Conservation (phyloP, 2,329 filamentous ascomycete genomes). For the Penicillium olsonii region DNA sequence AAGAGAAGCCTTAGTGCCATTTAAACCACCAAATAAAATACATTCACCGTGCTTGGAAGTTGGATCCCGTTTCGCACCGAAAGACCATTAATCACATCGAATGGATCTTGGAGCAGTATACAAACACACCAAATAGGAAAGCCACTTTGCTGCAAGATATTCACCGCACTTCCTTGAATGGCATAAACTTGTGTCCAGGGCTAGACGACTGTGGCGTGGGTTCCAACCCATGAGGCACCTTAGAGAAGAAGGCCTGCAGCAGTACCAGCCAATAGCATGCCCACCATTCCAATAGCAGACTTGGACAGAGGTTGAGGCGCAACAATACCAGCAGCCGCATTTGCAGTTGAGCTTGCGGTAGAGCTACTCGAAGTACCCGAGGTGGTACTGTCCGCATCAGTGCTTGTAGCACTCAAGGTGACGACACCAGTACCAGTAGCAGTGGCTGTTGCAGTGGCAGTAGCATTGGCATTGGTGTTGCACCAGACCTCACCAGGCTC, state of each 20-base stretch:
- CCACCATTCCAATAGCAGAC: constrained; percentile 12
- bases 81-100: too few relatives aligned
- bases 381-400: constrained; percentile 4
- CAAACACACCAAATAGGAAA: too few relatives aligned
- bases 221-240: background rate
- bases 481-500: constrained; percentile 24
- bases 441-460: constrained; percentile 19
- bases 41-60: too few relatives aligned
- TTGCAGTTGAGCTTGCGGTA: constrained; percentile 16
- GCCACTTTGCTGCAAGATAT: too few relatives aligned
- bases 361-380: constrained; percentile 15
- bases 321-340: constrained; percentile 7
- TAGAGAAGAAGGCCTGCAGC: constrained; percentile 17
- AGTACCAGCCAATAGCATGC: constrained; percentile 14
- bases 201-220: too few relatives aligned
- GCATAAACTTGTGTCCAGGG: too few relatives aligned
- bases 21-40: too few relatives aligned
- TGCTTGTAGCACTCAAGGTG: constrained; percentile 10
- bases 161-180: too few relatives aligned
- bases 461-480: constrained; percentile 26
- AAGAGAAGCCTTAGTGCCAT: too few relatives aligned
- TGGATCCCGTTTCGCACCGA: too few relatives aligned
- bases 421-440: constrained; percentile 19
- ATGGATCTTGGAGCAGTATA: too few relatives aligned
- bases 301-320: constrained; percentile 10